These are phyloP conservation scores for Taxillus chinensis DNA, from an alignment of 164 flowering plant genomes.

Conservation along the genomic window DNA sequence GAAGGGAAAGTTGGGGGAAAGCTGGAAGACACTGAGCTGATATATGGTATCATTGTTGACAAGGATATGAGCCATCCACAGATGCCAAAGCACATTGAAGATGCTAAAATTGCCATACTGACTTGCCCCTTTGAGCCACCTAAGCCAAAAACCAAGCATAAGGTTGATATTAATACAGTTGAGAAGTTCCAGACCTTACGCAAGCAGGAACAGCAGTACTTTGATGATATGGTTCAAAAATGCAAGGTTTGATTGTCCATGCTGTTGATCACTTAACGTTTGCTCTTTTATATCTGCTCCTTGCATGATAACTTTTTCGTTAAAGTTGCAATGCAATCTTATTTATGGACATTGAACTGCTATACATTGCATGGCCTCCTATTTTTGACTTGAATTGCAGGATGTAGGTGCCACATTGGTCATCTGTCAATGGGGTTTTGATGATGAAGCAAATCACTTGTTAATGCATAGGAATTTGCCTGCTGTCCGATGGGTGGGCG, in stretches of 20 bases:
- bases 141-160: slow-evolving; percentile 98
- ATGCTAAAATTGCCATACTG: slow-evolving; percentile 92
- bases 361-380: not conserved
- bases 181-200: slow-evolving; percentile 92
- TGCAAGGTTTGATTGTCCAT: slow-evolving; percentile 56
- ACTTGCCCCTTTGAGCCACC: slow-evolving; percentile 99
- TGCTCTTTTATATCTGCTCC: not conserved
- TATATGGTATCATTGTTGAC: slow-evolving; percentile 89
- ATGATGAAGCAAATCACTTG: slow-evolving; percentile 97
- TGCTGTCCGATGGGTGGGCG: slow-evolving; percentile 99
- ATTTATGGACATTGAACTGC: not conserved
- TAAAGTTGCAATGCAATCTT: not conserved
- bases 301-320: no score
- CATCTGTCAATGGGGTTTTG: slow-evolving; percentile 99
- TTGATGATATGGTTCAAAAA: slow-evolving; percentile 95
- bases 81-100: slow-evolving; percentile 90
- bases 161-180: slow-evolving; percentile 96
- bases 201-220: slow-evolving; percentile 81
- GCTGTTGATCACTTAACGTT: not conserved
- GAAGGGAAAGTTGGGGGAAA: slow-evolving; percentile 99
- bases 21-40: slow-evolving; percentile 87
- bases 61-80: slow-evolving; percentile 99
- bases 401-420: slow-evolving; percentile 98
- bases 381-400: slow-evolving; percentile 25
- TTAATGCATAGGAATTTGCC: slow-evolving; percentile 89